Evolutionary conservation across 1,284 basidiomycete species (phyloP).

Genomic region (Pseudozyma tsukubaensis): DNA sequence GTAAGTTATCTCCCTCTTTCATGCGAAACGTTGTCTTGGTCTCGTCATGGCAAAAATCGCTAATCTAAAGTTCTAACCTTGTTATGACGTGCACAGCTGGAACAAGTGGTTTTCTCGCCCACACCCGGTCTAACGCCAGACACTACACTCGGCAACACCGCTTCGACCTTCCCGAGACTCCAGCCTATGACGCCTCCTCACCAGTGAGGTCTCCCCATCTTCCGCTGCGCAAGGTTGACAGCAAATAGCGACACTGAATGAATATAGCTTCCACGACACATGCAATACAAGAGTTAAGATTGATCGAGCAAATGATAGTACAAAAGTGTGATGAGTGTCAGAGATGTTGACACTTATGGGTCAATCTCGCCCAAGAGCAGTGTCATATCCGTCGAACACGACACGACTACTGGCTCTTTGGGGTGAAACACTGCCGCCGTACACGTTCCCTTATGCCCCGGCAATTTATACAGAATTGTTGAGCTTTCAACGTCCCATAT

Average conservation of each 20-base stretch:
- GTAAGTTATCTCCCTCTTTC: constrained; percentile 13
- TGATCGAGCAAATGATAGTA: constrained; percentile 7
- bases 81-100: constrained; percentile 9
- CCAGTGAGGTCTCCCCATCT: no score
- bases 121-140: constrained; percentile 3
- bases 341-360: constrained; percentile 6
- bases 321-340: background rate
- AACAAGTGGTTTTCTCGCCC: constrained; percentile 16
- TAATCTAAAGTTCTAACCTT: background rate
- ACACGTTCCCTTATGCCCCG: constrained; percentile 67
- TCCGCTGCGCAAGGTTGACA: background rate
- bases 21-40: background rate
- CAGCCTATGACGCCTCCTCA: background rate
- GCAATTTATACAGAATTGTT: constrained; percentile 65
- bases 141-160: constrained; percentile 7
- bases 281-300: constrained; percentile 5
- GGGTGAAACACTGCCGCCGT: constrained; percentile 67
- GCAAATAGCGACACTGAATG: background rate
- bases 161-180: background rate
- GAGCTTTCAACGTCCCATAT: constrained; percentile 64
- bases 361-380: constrained; percentile 64
- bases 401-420: constrained; percentile 64
- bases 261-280: background rate
- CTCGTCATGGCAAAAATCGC: background rate
- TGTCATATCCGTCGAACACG: constrained; percentile 61